A percentile compares a stretch with the other conserved stretches of the same genome.
phyloP scores from a whole-genome alignment of 192 early-diverging fungal species.

The Piromyces sp. region DNA sequence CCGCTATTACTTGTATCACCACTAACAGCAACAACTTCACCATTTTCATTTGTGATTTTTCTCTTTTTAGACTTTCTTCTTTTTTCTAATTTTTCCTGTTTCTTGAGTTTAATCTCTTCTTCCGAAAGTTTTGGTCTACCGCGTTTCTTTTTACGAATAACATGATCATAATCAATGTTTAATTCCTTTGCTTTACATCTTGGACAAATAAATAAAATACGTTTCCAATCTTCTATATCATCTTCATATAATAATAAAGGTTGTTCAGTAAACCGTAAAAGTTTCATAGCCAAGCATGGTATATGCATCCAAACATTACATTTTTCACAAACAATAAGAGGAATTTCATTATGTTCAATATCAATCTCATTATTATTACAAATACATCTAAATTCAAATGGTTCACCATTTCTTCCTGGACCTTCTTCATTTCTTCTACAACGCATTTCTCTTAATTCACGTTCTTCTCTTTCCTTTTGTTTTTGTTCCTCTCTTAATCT shows the following conservation, averaged over 20 bases:
- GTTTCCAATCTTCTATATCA: slow-evolving; percentile 19
- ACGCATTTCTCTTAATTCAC: background rate
- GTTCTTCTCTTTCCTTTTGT: slow-evolving; percentile 9
- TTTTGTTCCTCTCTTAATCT: slow-evolving; percentile 1
- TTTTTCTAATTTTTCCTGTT: background rate
- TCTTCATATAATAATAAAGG: background rate
- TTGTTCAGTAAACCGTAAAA: background rate
- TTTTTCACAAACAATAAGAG: slow-evolving; percentile 50
- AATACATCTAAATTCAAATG: slow-evolving; percentile 23
- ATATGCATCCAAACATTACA: slow-evolving; percentile 61
- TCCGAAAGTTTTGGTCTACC: background rate
- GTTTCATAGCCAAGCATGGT: slow-evolving; percentile 23
- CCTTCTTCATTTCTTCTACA: background rate
- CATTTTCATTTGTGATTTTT: background rate
- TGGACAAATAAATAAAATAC: slow-evolving; percentile 25
- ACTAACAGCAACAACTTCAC: background rate
- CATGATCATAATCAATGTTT: background rate
- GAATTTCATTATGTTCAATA: slow-evolving; percentile 35
- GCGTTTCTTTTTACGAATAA: background rate
- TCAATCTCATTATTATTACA: slow-evolving; percentile 25
- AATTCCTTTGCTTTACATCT: slow-evolving; percentile 11
- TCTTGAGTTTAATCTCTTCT: background rate
- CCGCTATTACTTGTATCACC: background rate
- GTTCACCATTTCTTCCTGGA: background rate
- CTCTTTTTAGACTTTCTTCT: background rate